Evolutionary conservation across 345 rosid species (phyloP), one percentile per base, ranked within the genome.

Genomic region (Lepidium sativum): DNA sequence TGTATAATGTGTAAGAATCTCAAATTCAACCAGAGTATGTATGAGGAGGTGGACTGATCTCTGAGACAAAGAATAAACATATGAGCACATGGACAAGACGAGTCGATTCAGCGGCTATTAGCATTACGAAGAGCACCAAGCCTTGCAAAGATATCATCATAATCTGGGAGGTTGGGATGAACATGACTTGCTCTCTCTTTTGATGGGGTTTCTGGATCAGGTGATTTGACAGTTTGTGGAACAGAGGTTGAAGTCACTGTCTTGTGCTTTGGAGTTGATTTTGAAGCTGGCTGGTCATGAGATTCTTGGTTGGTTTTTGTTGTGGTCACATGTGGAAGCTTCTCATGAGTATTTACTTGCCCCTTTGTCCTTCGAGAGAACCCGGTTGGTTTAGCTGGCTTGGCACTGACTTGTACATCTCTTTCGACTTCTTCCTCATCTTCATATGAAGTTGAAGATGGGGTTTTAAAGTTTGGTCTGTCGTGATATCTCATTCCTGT

Each of bases 141-240:
- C 50, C 69, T 79, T 18, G 96, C 88, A 13, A 80, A 54, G 12
- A 92, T 41, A 37, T 75, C 47, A 9, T 92, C 97, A 38, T 66
- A 84, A 34, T 92, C 98, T 0, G 97, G 97, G 68, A 89, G 98
- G 63, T 92, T 92, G 10, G 98, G 98, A 67, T 92, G 98, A 63
- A 89, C 85, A 63, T 88, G 96, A 64, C 80, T 77, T 23, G 86
- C 80, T 73, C 68, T 82, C 47, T 71, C 75, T 44, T 23, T 72
- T 37, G 72, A 66, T 9, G 77, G 72, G 31, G 72, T 73, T 21
- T 73, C 77, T 66, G 72, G 67, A 60, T 73, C 72, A 0, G 72
- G 72, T 53, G 67, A 51, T 50, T n/a, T 43, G 59, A 52, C 56
- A 35, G 33, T 58, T 25, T 52, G 54, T 23, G 66, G 31, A 43